Evolutionary conservation across 306 rosid species (phyloP).

Genomic region (Senna siamea): DNA sequence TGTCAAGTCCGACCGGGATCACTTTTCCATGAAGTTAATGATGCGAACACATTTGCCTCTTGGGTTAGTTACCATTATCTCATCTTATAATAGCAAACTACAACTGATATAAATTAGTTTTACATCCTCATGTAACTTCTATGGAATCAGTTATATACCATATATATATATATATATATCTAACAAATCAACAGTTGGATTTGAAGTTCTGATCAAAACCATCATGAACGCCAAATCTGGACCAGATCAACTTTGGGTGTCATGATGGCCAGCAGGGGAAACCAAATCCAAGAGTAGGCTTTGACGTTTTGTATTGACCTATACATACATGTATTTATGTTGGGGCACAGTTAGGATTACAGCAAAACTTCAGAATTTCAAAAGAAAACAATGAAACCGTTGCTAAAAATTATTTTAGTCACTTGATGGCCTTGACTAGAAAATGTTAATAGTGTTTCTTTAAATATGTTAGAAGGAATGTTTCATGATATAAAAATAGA

Average conservation of each 20-base stretch:
- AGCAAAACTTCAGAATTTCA: background rate
- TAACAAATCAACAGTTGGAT: background rate
- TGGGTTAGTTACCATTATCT: constrained; percentile 72
- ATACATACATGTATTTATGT: constrained; percentile 9
- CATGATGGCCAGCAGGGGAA: constrained; percentile 12
- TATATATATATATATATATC: too few relatives aligned
- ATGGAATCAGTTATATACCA: background rate
- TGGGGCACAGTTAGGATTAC: too few relatives aligned
- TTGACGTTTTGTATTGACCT: background rate
- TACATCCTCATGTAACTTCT: constrained; percentile 21
- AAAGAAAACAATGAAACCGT: constrained; percentile 5
- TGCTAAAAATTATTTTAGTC: constrained; percentile 6
- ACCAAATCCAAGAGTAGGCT: background rate
- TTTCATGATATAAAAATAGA: constrained; percentile 5
- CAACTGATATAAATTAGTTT: constrained; percentile 27
- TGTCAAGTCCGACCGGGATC: constrained; percentile 99
- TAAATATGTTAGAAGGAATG: background rate
- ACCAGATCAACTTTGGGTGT: constrained; percentile 20
- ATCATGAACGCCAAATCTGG: constrained; percentile 29
- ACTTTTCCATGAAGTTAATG: constrained; percentile 74
- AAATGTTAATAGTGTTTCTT: background rate
- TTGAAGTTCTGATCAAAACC: constrained; percentile 14
- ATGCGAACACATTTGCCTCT: constrained; percentile 83
- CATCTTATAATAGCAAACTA: constrained; percentile 28
- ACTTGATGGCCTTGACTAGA: constrained; percentile 14